Evolutionary conservation across 805 yeast species (phyloP).

Genomic region (Metschnikowia cubensis): DNA sequence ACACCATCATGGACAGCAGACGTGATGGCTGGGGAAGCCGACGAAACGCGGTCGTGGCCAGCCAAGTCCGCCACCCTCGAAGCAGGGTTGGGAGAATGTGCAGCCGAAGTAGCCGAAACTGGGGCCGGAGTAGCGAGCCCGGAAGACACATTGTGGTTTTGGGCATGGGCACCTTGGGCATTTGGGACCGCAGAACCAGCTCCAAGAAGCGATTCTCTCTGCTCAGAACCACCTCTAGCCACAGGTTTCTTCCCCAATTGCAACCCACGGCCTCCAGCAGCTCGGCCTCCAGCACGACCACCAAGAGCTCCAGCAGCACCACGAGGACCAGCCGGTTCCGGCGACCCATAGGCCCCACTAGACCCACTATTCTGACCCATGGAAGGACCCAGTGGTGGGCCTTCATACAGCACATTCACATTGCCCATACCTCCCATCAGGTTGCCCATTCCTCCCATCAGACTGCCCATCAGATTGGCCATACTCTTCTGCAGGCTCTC

Average conservation of each 20-base stretch:
- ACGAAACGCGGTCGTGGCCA: neutral
- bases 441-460: too few species aligned
- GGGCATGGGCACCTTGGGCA: too few species aligned
- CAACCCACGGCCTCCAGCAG: slow-evolving; percentile 60
- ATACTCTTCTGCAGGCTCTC: slow-evolving; percentile 32
- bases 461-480: neutral
- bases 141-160: too few species aligned
- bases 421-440: neutral
- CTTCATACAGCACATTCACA: slow-evolving; percentile 12
- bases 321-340: slow-evolving; percentile 29
- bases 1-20: slow-evolving; percentile 64
- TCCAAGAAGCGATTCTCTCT: slow-evolving; percentile 21
- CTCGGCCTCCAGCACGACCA: neutral
- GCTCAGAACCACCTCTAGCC: slow-evolving; percentile 25
- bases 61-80: neutral
- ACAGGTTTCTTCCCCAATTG: slow-evolving; percentile 64
- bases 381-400: slow-evolving; percentile 15
- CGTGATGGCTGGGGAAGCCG: slow-evolving; percentile 5
- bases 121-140: neutral
- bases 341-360: slow-evolving; percentile 1
- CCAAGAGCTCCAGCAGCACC: too few species aligned
- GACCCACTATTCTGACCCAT: slow-evolving; percentile 2
- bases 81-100: neutral
- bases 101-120: neutral
- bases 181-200: slow-evolving; percentile 6